These are phyloP conservation scores for Dictyostelium purpureum DNA, from an alignment of 78 protist genomes.

Conservation along the genomic window DNA sequence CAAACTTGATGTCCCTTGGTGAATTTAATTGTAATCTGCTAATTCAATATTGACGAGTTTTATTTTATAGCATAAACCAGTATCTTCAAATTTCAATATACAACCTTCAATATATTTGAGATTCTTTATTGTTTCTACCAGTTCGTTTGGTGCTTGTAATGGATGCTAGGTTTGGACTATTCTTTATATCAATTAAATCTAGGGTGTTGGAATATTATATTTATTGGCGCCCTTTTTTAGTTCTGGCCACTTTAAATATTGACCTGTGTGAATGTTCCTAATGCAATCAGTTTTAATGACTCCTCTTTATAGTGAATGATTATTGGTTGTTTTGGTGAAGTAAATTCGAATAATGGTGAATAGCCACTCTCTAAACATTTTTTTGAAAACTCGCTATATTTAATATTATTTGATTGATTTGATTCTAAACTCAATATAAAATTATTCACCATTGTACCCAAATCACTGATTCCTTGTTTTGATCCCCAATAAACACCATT, in stretches of 20 bases:
- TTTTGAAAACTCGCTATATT: slow-evolving; percentile 25
- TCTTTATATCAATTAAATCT: not conserved
- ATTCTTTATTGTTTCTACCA: not conserved
- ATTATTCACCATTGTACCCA: not conserved
- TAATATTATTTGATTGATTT: not conserved
- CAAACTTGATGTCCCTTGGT: not conserved
- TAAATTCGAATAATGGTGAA: slow-evolving; percentile 55
- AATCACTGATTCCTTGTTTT: slow-evolving; percentile 45
- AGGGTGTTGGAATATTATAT: slow-evolving; percentile 14
- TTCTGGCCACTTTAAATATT: not conserved
- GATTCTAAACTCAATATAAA: not conserved
- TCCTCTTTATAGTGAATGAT: slow-evolving; percentile 16
- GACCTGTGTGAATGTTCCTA: slow-evolving; percentile 43
- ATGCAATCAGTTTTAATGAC: not conserved
- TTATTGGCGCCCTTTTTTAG: not conserved
- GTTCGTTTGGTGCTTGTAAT: not conserved
- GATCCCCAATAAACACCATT: slow-evolving; percentile 54
- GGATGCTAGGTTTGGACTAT: not conserved
- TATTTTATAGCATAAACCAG: slow-evolving; percentile 49
- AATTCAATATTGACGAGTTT: slow-evolving; percentile 8
- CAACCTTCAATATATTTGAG: slow-evolving; percentile 45
- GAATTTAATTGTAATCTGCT: not conserved
- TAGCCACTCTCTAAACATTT: slow-evolving; percentile 16
- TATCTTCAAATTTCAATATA: slow-evolving; percentile 15
- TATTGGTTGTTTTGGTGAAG: slow-evolving; percentile 25